Conservation (phyloP, 2,329 filamentous ascomycete genomes). For the Pyrenophora teres region DNA sequence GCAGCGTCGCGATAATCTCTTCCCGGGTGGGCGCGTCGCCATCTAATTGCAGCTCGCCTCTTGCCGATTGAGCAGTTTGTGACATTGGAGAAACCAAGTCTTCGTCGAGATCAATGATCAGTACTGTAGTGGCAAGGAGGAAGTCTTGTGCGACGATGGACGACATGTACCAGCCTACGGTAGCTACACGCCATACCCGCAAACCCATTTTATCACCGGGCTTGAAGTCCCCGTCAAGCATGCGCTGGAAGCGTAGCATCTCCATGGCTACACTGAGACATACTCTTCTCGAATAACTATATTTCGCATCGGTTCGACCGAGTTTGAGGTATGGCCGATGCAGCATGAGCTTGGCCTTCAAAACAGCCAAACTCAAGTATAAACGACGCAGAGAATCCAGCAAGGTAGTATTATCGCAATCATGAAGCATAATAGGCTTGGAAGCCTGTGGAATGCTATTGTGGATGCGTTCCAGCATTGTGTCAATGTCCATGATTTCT, state of each 20-base stretch:
- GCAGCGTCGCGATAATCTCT: conserved; percentile 32
- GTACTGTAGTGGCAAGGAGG: conserved; percentile 54
- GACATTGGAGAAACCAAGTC: conserved; percentile 27
- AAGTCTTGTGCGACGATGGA: conserved; percentile 54
- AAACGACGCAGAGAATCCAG: conserved; percentile 33
- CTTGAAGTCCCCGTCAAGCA: conserved; percentile 49
- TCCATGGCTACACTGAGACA: conserved; percentile 54
- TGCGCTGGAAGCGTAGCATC: conserved; percentile 52
- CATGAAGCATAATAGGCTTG: conserved; percentile 16
- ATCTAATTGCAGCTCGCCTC: conserved; percentile 24
- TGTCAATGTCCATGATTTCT: conserved; percentile 36
- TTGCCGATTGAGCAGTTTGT: neutral
- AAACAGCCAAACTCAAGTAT: conserved; percentile 39
- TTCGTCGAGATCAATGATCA: conserved; percentile 51
- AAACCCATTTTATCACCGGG: conserved; percentile 44
- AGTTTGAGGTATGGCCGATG: conserved; percentile 45
- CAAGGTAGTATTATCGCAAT: conserved; percentile 17
- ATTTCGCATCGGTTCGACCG: conserved; percentile 45
- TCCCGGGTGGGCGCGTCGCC: conserved; percentile 27
- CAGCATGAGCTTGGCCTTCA: conserved; percentile 43
- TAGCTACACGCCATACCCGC: conserved; percentile 40
- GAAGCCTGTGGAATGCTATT: conserved; percentile 26
- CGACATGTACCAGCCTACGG: conserved; percentile 52
- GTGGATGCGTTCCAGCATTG: conserved; percentile 27
- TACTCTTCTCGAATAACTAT: conserved; percentile 48